These are phyloP conservation scores for Mycena filopes DNA, from an alignment of 768 basidiomycete genomes.

Conservation along the genomic window DNA sequence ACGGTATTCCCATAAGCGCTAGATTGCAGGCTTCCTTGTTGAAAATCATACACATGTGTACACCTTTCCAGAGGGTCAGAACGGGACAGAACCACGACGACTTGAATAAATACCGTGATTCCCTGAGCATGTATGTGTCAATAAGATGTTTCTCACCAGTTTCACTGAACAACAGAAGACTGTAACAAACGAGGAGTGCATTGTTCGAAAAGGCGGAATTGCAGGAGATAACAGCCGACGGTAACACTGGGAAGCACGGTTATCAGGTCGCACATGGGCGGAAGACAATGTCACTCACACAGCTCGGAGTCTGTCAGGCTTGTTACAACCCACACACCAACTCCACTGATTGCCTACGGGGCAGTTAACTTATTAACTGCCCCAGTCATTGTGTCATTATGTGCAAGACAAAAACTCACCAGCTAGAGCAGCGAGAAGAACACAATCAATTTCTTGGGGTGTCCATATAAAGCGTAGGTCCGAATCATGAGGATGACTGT, in stretches of 20 bases:
- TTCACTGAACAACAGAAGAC: constrained; percentile 12
- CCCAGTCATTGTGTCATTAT: no score
- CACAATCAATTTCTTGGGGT: constrained; percentile 9
- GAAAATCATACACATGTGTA: neutral
- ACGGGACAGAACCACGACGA: constrained; percentile 12
- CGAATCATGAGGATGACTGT: constrained; percentile 22
- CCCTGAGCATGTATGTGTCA: neutral
- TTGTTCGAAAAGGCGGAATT: constrained; percentile 12
- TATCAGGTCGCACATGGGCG: no score
- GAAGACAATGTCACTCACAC: neutral
- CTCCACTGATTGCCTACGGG: constrained; percentile 3
- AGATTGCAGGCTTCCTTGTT: no score
- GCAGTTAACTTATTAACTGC: no score
- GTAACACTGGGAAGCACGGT: no score
- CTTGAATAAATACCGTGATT: no score
- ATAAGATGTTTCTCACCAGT: constrained; percentile 3
- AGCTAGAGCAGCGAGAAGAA: constrained; percentile 13
- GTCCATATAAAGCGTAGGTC: constrained; percentile 20
- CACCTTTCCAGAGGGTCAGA: constrained; percentile 23
- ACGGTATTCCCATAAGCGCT: no score
- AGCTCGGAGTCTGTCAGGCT: neutral
- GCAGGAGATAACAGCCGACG: neutral
- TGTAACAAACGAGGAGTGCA: neutral
- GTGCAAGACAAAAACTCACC: neutral
- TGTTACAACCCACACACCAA: neutral